Evolutionary conservation across 495 filamentous ascomycete species (phyloP), one percentile per base, ranked within the genome.

Genomic region (Haplographium delicatum): DNA sequence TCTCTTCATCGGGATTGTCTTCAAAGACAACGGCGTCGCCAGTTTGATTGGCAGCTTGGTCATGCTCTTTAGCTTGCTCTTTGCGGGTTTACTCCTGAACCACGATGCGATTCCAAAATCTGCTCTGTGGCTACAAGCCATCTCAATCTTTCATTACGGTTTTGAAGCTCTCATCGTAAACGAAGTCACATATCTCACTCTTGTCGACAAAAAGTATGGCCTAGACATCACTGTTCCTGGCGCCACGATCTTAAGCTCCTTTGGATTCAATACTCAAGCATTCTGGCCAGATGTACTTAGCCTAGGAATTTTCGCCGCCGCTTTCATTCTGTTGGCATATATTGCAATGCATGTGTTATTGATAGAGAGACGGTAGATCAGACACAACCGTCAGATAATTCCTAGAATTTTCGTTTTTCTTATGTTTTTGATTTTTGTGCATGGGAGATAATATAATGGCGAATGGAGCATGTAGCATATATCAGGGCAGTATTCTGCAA

Each of bases 101-200:
- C 90, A 95, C 60, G 81, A 96, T 62, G 88, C 86, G 11, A 97
- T 97, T 50, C 93, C 93, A 3, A 68, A 76, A 31, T 80, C 82
- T 6, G 85, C 88, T 6, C 61, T 88, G 48, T 99, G 93, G 93
- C 64, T 97, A 28, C 94, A 99, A 70, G 71, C 90, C 72, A 74
- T 96, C n/a, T 96, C 90, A 16, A 99, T 99, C 56, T 99, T 97
- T 80, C 93, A 99, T 65, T 99, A 95, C 63, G 93, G 84, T 2
- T 97, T 99, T 58, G 93, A 96, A 72, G 85, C 88, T 2, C 76
- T 99, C 19, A 93, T 97, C 51, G 93, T 99, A 61, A 99, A 99
- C 64, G 93, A 99, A 69, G 93, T 96, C 43, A 81, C 83, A n/a
- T 89, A 85, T 65, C 73, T 97, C 51, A 89, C 85, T 1, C 76